Percentiles rank a stretch among this genome's conserved stretches.
These are phyloP conservation scores for Cladorrhinum sp. DNA, from an alignment of 2,329 filamentous ascomycete genomes.

Conservation along the genomic window DNA sequence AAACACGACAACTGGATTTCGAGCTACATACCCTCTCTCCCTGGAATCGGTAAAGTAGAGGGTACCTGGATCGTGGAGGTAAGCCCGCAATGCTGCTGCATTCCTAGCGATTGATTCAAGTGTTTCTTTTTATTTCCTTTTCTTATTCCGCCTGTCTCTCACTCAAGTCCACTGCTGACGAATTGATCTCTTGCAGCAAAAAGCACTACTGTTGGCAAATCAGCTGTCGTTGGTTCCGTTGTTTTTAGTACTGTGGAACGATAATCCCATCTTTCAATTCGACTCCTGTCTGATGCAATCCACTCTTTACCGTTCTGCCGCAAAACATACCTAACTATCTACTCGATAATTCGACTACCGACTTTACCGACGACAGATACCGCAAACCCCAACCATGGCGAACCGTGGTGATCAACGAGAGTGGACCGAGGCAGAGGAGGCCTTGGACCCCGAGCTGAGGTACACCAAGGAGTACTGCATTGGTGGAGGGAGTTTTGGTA, in stretches of 20 bases:
- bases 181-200: no score
- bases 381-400: slow-evolving; percentile 40
- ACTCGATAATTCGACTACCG: no score
- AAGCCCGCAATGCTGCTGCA: neutral
- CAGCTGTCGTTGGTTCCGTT: no score
- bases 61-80: neutral
- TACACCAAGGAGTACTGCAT: slow-evolving; percentile 94
- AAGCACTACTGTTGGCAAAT: no score
- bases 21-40: neutral
- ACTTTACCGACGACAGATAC: no score
- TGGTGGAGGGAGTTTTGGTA: slow-evolving; percentile 94
- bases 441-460: slow-evolving; percentile 79
- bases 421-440: slow-evolving; percentile 48
- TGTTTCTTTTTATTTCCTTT: neutral
- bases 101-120: neutral
- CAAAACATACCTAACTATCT: no score
- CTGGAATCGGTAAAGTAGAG: neutral
- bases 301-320: no score
- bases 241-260: no score
- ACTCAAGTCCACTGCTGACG: no score
- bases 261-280: no score
- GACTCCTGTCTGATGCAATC: no score
- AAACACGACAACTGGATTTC: neutral
- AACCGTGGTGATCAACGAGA: slow-evolving; percentile 43
- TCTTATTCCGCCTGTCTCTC: neutral